Evolutionary conservation across 2,329 filamentous ascomycete genomes (phyloP).

Genomic region (Lasiodiplodia theobromae): DNA sequence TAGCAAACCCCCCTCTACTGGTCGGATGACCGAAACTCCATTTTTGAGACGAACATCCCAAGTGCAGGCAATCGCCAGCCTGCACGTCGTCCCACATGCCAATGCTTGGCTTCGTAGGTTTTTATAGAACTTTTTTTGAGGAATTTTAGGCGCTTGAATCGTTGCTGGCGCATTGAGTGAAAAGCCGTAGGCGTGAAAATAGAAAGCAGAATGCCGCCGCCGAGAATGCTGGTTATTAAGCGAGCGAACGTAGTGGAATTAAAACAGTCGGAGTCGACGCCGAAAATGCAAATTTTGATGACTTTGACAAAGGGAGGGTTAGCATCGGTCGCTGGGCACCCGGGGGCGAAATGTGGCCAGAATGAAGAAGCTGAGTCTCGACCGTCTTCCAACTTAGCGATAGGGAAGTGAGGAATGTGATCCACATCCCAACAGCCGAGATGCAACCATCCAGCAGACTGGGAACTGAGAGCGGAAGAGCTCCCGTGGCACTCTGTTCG

Average conservation of each 20-base stretch:
- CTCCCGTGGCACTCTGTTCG: background rate
- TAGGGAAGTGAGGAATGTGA: slow-evolving; percentile 3
- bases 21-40: background rate
- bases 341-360: background rate
- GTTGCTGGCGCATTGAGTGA: background rate
- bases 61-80: background rate
- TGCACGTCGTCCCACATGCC: background rate
- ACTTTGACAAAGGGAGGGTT: background rate
- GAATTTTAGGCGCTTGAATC: background rate
- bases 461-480: too few relatives aligned
- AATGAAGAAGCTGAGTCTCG: background rate
- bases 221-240: slow-evolving; percentile 6
- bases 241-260: background rate
- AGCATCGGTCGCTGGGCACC: background rate
- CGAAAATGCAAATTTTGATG: background rate
- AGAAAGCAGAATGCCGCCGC: slow-evolving; percentile 10
- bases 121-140: background rate
- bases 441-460: background rate
- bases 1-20: background rate
- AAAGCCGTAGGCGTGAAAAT: background rate
- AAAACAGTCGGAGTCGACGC: background rate
- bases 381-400: background rate
- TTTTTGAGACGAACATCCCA: background rate
- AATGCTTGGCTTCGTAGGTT: background rate
- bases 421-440: background rate